Evolutionary conservation across 305 asterid species (phyloP), one percentile per base, ranked within the genome.

Genomic region (Rubia balearica): DNA sequence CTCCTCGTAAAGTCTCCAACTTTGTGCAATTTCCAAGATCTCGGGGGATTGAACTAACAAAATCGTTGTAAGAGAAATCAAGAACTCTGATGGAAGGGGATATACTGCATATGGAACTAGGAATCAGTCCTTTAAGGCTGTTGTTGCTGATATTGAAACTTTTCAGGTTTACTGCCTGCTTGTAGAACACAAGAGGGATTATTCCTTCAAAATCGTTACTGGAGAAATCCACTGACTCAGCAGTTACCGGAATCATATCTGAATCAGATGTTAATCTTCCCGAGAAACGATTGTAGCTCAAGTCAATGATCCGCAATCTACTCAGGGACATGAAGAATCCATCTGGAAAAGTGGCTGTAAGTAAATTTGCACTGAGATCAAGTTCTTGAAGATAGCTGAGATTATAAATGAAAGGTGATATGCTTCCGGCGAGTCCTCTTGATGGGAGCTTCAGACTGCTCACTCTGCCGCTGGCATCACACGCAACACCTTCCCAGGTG

Each of bases 401-500:
- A 69, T 86, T 86, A 12, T 67, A 24, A 21, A 90, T 66, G 6
- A 78, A 68, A 62, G 85, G 85, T 9, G 88, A 71, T 68, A 92
- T 57, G 69, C 36, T 80, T 27, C 96, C 97, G 0, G 40, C 69
- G 10, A 92, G 86, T 71, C 92, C 88, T 69, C 87, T 73, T 4
- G 89, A 84, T 2, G 98, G 95, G 16, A 92, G 86, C 85, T 69
- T 79, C 10, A 92, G 82, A 36, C 61, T 48, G 71, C 46, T 78
- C 4, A 92, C 96, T 27, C 88, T 75, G 10, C 82, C 90, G 13
- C 38, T 53, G 24, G 13, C 75, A 60, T 92, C 96, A 76, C 98
- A 92, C 5, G 64, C 67, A 2, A 92, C 60, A 7, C 97, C 98
- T 66, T 92, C 96, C 98, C 98, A 88, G 57, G 17, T 66, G 77